phyloP scores from a whole-genome alignment of 352 stramenopile genomes.

The Globisporangium camurandrum region DNA sequence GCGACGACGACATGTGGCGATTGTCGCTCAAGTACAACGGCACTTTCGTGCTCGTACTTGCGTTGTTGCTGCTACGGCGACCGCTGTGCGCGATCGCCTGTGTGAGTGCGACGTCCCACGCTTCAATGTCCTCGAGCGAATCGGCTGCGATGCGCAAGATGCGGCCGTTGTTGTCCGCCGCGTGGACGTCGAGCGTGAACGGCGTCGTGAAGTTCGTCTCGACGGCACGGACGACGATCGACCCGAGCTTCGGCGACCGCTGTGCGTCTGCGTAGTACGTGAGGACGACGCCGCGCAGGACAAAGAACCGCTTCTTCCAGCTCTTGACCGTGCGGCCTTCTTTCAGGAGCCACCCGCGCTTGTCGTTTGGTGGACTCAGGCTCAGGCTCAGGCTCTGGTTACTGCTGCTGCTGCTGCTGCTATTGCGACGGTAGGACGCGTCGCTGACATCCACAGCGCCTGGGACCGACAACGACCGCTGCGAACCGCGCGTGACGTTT shows the following conservation, averaged over 20 bases:
- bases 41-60: slow-evolving; percentile 3
- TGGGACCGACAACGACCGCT: background rate
- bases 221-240: slow-evolving; percentile 18
- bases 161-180: slow-evolving; percentile 15
- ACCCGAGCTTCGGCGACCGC: slow-evolving; percentile 16
- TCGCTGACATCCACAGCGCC: background rate
- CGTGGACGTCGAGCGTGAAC: slow-evolving; percentile 24
- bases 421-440: background rate
- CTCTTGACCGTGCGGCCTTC: slow-evolving; percentile 25
- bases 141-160: slow-evolving; percentile 25
- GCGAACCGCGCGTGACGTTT: slow-evolving; percentile 1
- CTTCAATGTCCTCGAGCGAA: slow-evolving; percentile 28
- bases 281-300: slow-evolving; percentile 36
- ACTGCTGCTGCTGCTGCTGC: background rate
- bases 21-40: no score
- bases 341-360: slow-evolving; percentile 34
- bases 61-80: background rate
- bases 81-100: slow-evolving; percentile 7
- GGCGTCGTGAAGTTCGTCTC: slow-evolving; percentile 22
- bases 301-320: slow-evolving; percentile 56
- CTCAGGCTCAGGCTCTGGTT: no score
- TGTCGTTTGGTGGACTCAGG: no score
- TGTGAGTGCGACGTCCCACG: slow-evolving; percentile 25
- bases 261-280: slow-evolving; percentile 38
- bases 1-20: background rate